A percentile compares a stretch with the other conserved stretches of the same genome.
These are phyloP conservation scores for Ehretia macrophylla DNA, from an alignment of 257 asterid species.

Conservation along the genomic window DNA sequence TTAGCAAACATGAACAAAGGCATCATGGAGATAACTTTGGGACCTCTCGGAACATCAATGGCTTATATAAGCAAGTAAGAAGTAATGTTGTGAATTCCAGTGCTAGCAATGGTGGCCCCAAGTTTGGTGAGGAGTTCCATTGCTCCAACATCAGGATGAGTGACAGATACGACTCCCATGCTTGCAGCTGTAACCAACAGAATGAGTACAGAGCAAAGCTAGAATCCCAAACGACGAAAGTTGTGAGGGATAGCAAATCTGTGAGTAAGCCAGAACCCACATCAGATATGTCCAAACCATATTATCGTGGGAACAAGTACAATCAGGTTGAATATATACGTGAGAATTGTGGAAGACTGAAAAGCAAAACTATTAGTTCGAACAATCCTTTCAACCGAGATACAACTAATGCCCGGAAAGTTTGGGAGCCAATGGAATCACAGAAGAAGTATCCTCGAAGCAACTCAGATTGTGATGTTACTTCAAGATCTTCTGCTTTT, in stretches of 20 bases:
- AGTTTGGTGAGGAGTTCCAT: constrained; percentile 45
- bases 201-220: constrained; percentile 55
- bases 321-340: constrained; percentile 43
- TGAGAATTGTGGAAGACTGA: constrained; percentile 53
- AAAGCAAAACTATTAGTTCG: constrained; percentile 41
- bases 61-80: constrained; percentile 49
- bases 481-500: constrained; percentile 47
- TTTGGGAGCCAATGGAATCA: constrained; percentile 95
- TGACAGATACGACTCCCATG: constrained; percentile 47
- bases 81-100: constrained; percentile 41
- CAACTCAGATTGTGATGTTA: constrained; percentile 65
- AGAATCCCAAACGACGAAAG: constrained; percentile 40
- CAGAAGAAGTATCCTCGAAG: constrained; percentile 65
- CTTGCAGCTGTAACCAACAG: constrained; percentile 69
- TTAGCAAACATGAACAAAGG: constrained; percentile 50
- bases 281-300: constrained; percentile 61
- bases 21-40: constrained; percentile 54
- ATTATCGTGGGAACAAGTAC: constrained; percentile 46
- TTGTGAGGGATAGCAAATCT: constrained; percentile 41
- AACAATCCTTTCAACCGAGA: constrained; percentile 35
- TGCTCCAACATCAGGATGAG: constrained; percentile 44
- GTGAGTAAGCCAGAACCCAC: constrained; percentile 41
- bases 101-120: constrained; percentile 52
- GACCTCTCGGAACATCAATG: constrained; percentile 38
- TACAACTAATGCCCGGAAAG: constrained; percentile 50